Evolutionary conservation across 2,329 filamentous ascomycete species (phyloP).

Genomic region (Diaporthe aspalathi): DNA sequence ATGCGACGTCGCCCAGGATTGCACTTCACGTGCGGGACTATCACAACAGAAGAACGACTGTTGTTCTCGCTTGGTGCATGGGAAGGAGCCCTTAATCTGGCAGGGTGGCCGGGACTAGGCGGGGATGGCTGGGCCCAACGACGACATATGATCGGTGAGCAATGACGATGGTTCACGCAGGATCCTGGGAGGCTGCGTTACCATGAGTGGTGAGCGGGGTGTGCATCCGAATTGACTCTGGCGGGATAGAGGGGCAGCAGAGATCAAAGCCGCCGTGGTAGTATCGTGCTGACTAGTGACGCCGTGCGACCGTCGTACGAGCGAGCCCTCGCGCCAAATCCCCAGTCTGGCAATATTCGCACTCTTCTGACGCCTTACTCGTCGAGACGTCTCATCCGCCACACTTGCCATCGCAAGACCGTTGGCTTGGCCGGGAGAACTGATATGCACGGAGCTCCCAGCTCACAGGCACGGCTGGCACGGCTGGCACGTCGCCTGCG

Average conservation of each 20-base stretch:
- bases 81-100: slow-evolving; percentile 24
- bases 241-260: slow-evolving; percentile 8
- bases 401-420: slow-evolving; percentile 7
- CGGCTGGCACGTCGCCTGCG: neutral
- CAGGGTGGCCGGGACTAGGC: slow-evolving; percentile 8
- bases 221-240: slow-evolving; percentile 13
- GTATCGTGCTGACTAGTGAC: slow-evolving; percentile 22
- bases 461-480: neutral
- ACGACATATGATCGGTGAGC: slow-evolving; percentile 23
- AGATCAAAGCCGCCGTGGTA: slow-evolving; percentile 9
- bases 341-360: slow-evolving; percentile 19
- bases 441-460: neutral
- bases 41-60: slow-evolving; percentile 1
- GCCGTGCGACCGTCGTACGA: slow-evolving; percentile 12
- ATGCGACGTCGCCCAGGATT: slow-evolving; percentile 6
- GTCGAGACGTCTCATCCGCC: slow-evolving; percentile 9
- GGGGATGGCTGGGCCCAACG: neutral
- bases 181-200: neutral
- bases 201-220: neutral
- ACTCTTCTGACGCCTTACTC: slow-evolving; percentile 10
- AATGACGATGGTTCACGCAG: slow-evolving; percentile 3
- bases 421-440: neutral
- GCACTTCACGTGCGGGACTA: slow-evolving; percentile 15
- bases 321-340: slow-evolving; percentile 9
- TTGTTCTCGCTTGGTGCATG: slow-evolving; percentile 10